A percentile compares a stretch with the other conserved stretches of the same genome.
phyloP scores from a whole-genome alignment of 495 filamentous ascomycete species.

The Astrocystis sublimbata region DNA sequence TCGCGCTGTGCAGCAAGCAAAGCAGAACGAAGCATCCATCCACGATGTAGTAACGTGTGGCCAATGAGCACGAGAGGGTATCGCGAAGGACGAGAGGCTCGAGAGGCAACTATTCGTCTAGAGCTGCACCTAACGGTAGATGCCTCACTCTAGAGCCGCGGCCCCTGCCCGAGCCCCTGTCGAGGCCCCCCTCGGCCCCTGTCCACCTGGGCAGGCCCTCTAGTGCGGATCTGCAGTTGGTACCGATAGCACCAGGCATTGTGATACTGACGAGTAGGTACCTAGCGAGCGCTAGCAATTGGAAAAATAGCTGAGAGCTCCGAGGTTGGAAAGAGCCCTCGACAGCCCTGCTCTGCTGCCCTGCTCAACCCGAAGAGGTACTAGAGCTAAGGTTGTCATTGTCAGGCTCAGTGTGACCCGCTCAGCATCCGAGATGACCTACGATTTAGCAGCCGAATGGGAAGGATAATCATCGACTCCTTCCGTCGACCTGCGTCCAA shows the following conservation, averaged over 20 bases:
- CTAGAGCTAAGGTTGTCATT: not conserved
- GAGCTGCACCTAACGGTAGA: not conserved
- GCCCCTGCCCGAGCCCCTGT: too few species aligned
- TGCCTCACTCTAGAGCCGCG: not conserved
- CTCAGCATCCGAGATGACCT: not conserved
- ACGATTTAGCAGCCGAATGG: not conserved
- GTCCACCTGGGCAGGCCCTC: not conserved
- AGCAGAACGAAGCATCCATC: too few species aligned
- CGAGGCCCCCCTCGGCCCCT: too few species aligned
- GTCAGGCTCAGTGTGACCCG: not conserved
- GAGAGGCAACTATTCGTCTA: not conserved
- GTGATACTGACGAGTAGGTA: too few species aligned
- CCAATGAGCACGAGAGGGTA: not conserved
- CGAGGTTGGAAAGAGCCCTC: too few species aligned
- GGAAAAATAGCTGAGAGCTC: too few species aligned
- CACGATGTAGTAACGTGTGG: not conserved
- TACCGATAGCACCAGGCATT: too few species aligned
- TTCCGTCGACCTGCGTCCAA: slow-evolving; percentile 1
- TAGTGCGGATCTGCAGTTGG: too few species aligned
- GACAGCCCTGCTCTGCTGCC: not conserved
- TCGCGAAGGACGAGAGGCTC: not conserved
- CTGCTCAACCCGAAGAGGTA: not conserved
- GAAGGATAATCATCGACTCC: not conserved
- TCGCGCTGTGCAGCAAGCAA: too few species aligned
- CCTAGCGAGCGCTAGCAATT: too few species aligned